Base-by-base conservation (phyloP, 331 rosid genomes). In the Arachis monticola region DNA sequence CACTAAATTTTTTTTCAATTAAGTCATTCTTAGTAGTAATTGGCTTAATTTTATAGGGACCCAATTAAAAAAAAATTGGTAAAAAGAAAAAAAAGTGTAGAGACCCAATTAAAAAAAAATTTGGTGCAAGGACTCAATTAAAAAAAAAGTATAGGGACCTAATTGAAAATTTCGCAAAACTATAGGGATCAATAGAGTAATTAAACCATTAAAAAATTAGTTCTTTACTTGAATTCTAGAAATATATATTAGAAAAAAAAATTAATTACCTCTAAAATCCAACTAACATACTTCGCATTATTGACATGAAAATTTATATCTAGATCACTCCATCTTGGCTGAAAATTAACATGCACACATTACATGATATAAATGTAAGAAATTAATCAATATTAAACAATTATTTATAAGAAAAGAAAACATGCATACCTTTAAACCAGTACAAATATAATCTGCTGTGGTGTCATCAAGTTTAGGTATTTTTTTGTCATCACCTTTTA, bases 271-370 rank as follows among this genome's bases (percentile, higher is more conserved):
- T 94, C 98, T 13, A 94, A 91, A 85, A 94, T 84, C 99, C 99
- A 94, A 82, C 97, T 96, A 85, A 94, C 82, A 88, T 94, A 94
- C 87, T 92, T 94, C 82, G 90, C 99, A 82, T 92, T 94, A 85
- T 94, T 94, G 69, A 94, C 99, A 69, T 94, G 99, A 88, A 87
- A 97, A 64, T 94, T 91, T 84, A 94, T 72, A 81, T 94, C 99
- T 57, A 94, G 88, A 53, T 94, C 99, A 74, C 87, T 76, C 99
- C 99, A 94, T 65, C 92, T 85, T 73, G 99, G 97, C 99, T 94
- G 89, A 84, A 12, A 12, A 48, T 8, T 46, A 57, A 31, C 35
- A 45, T 10, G 44, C 58, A 60, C 8, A 64, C 38, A 72, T 12
- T 32, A 71, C 7, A 48, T 48, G 4, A 48, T 9, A 44, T 44